These are phyloP conservation scores for Lachnellula suecica DNA, from an alignment of 2,329 filamentous ascomycete species.

Conservation along the genomic window DNA sequence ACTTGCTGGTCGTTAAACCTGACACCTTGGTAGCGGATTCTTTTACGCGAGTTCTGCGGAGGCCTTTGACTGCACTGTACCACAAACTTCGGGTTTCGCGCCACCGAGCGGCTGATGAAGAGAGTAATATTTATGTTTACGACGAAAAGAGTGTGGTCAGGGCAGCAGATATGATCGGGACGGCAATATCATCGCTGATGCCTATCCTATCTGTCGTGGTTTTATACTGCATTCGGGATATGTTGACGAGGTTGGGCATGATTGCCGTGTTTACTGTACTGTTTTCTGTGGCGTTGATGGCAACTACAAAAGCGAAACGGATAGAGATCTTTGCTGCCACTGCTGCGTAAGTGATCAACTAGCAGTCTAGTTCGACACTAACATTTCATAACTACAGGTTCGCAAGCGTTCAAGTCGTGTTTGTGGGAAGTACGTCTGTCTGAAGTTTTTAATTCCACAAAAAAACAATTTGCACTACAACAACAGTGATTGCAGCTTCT, in stretches of 20 bases:
- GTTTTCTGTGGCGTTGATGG: slow-evolving; percentile 15
- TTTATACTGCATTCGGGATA: slow-evolving; percentile 6
- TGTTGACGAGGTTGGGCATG: slow-evolving; percentile 11
- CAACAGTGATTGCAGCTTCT: background rate
- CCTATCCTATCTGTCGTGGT: background rate
- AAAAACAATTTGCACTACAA: background rate
- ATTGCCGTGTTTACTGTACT: slow-evolving; percentile 16
- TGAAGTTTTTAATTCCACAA: background rate
- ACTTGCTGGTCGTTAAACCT: background rate
- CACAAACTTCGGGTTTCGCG: background rate
- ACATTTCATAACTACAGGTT: background rate
- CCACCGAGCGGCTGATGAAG: background rate
- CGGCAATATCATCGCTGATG: background rate
- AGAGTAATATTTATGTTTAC: background rate
- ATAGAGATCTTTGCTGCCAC: slow-evolving; percentile 18
- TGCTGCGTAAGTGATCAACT: slow-evolving; percentile 11
- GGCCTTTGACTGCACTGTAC: background rate
- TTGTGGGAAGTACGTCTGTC: slow-evolving; percentile 2
- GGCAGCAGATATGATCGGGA: background rate
- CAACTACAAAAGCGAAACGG: slow-evolving; percentile 18
- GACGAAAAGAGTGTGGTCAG: background rate
- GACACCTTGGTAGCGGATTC: background rate
- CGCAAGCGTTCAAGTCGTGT: slow-evolving; percentile 16
- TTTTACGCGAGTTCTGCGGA: background rate
- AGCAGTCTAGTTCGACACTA: background rate